Conservation (phyloP, 148 eudicot genomes). For the Rhododendron williamsianum region DNA sequence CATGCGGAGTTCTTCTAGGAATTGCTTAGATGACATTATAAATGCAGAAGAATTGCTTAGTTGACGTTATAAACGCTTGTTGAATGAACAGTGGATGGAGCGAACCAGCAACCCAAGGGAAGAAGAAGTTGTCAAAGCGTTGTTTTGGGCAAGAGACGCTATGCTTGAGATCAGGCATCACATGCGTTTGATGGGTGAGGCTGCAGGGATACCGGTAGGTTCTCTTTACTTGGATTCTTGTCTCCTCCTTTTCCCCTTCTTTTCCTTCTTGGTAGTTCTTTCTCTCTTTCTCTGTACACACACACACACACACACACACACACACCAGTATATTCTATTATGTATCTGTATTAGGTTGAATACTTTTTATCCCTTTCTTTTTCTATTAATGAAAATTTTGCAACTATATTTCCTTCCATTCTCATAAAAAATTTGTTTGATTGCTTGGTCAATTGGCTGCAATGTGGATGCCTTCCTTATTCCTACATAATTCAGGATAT, state of each 20-base stretch:
- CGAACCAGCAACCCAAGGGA: conserved; percentile 44
- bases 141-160: conserved; percentile 68
- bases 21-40: too few species aligned
- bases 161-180: conserved; percentile 76
- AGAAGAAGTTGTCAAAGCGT: conserved; percentile 52
- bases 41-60: neutral
- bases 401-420: too few species aligned
- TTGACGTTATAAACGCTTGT: conserved; percentile 6
- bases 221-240: conserved; percentile 7
- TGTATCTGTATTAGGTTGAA: too few species aligned
- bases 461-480: neutral
- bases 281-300: too few species aligned
- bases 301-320: too few species aligned
- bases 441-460: neutral
- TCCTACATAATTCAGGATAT: too few species aligned
- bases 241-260: neutral
- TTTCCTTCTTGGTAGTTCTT: too few species aligned
- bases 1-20: too few species aligned
- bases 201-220: conserved; percentile 90
- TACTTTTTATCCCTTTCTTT: too few species aligned
- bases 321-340: too few species aligned
- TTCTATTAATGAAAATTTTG: too few species aligned
- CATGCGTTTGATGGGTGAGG: conserved; percentile 93
- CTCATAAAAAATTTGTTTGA: too few species aligned
- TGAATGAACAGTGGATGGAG: conserved; percentile 57